A percentile compares a stretch with the other conserved stretches of the same genome.
These are phyloP conservation scores for Nannochloropsis granulata DNA, from an alignment of 108 stramenopile species.

Conservation along the genomic window DNA sequence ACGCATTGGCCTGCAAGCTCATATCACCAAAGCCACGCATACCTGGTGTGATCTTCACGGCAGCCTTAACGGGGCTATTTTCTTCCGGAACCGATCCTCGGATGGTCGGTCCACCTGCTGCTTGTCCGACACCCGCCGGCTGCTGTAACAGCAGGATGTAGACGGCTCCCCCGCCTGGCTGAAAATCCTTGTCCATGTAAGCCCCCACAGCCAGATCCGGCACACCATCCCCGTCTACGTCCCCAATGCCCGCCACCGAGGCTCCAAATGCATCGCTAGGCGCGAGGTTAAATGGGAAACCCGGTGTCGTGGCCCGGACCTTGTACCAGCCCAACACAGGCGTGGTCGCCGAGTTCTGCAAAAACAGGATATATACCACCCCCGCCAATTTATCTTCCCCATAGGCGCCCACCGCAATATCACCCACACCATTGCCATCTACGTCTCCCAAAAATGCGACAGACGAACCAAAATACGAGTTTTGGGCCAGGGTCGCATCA, in stretches of 20 bases:
- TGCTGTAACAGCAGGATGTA: background rate
- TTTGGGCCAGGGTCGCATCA: background rate
- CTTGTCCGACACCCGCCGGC: background rate
- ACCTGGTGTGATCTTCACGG: background rate
- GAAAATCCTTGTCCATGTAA: background rate
- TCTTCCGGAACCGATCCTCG: background rate
- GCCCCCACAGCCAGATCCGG: background rate
- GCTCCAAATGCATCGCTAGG: background rate
- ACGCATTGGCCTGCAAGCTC: background rate
- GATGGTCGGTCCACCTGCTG: background rate
- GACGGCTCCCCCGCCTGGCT: background rate
- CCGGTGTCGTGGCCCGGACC: background rate
- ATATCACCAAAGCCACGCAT: background rate
- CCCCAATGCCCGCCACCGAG: background rate
- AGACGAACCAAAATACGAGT: background rate
- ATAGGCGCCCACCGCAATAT: background rate
- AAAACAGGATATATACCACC: background rate
- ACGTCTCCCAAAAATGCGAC: background rate
- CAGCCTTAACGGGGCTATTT: background rate
- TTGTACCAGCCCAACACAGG: background rate
- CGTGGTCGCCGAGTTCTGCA: background rate
- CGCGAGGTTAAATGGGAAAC: background rate
- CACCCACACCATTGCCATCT: background rate
- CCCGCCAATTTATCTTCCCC: background rate
- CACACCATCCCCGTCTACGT: background rate